Evolutionary conservation across 257 asterid species (phyloP).

Genomic region (Echites panduratus): DNA sequence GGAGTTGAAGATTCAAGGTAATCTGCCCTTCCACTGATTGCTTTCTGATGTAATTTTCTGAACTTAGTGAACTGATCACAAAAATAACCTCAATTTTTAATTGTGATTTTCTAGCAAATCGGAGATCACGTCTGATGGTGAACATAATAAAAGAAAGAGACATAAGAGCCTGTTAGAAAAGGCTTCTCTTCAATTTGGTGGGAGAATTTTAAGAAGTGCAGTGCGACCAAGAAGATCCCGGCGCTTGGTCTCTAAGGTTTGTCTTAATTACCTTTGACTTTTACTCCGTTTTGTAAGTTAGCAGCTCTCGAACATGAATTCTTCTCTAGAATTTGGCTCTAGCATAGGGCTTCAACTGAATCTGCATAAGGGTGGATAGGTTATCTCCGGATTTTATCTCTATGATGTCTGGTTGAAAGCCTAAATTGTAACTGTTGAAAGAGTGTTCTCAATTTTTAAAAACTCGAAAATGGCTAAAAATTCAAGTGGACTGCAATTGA

Average conservation of each 20-base stretch:
- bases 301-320: neutral
- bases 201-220: constrained; percentile 27
- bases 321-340: neutral
- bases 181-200: constrained; percentile 4
- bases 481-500: too few species aligned
- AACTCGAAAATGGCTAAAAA: too few species aligned
- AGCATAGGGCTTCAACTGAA: neutral
- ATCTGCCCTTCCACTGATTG: constrained; percentile 5
- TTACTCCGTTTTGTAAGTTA: neutral
- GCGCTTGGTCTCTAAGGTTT: constrained; percentile 4
- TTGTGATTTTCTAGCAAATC: constrained; percentile 12
- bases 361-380: neutral
- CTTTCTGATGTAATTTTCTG: neutral
- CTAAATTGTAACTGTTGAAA: neutral
- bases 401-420: neutral
- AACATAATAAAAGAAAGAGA: constrained; percentile 13
- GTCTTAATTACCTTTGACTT: neutral
- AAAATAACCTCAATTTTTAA: neutral
- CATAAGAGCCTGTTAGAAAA: constrained; percentile 7
- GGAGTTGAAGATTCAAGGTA: constrained; percentile 16
- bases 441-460: too few species aligned
- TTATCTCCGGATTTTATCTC: neutral
- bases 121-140: constrained; percentile 13
- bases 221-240: constrained; percentile 2
- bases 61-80: constrained; percentile 2